Percentiles rank a stretch among this genome's conserved stretches.
Evolutionary conservation across 1,284 basidiomycete genomes (phyloP).

Genomic region (Hymenochaete sp.): DNA sequence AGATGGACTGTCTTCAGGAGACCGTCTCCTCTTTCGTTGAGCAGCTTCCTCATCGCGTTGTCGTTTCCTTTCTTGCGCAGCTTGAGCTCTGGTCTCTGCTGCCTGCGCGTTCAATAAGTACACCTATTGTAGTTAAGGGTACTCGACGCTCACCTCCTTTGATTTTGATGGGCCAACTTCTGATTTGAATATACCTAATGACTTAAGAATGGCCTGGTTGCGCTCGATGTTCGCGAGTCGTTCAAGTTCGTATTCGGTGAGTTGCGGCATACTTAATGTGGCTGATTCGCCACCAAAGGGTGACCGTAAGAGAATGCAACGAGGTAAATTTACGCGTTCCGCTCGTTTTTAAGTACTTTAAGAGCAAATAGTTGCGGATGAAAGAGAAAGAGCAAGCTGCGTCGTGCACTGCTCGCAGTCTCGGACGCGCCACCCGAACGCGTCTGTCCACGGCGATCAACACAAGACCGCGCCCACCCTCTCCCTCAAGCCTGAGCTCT

Average conservation of each 20-base stretch:
- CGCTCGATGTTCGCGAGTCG: slow-evolving; percentile 30
- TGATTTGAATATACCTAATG: slow-evolving; percentile 17
- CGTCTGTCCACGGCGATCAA: no score
- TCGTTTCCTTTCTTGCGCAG: not conserved
- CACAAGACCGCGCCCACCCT: no score
- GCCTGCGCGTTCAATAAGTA: not conserved
- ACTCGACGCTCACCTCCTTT: not conserved
- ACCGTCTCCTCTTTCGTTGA: slow-evolving; percentile 4
- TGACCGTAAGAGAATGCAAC: not conserved
- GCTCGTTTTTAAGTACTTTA: not conserved
- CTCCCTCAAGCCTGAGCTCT: no score
- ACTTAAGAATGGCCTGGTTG: slow-evolving; percentile 22
- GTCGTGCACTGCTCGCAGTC: not conserved
- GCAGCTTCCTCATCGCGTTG: not conserved
- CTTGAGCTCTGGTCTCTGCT: not conserved
- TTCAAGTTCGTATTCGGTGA: slow-evolving; percentile 25
- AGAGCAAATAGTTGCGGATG: not conserved
- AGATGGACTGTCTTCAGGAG: slow-evolving; percentile 21
- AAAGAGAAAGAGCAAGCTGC: not conserved
- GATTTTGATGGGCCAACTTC: slow-evolving; percentile 8
- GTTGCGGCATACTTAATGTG: slow-evolving; percentile 15
- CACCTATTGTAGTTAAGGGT: not conserved
- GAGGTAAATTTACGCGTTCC: not conserved
- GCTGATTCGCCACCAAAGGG: not conserved
- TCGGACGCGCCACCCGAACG: no score